phyloP scores from a whole-genome alignment of 768 basidiomycete genomes.

The Mrakia gelida region DNA sequence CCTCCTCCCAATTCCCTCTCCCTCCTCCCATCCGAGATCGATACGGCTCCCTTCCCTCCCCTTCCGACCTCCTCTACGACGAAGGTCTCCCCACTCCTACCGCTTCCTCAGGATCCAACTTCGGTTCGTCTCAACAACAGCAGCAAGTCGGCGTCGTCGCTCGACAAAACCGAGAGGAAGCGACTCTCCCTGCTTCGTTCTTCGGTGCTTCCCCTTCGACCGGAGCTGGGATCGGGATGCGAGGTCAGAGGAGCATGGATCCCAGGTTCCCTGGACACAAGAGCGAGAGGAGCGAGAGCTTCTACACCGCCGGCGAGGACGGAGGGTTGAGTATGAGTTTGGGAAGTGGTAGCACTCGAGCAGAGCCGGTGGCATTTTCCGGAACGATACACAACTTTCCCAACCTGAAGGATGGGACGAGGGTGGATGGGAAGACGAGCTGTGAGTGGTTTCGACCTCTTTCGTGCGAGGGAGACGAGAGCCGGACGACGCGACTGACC shows the following conservation, averaged over 20 bases:
- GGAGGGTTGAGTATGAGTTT: neutral
- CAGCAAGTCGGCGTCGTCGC: neutral
- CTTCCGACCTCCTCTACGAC: neutral
- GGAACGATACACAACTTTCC: neutral
- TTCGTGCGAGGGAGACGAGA: too few species aligned
- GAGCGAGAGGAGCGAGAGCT: neutral
- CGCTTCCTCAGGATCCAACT: neutral
- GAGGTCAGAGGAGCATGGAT: neutral
- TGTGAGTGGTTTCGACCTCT: neutral
- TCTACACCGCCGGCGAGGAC: neutral
- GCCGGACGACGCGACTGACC: neutral
- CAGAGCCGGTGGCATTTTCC: neutral
- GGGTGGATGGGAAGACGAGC: constrained; percentile 16
- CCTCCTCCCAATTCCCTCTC: neutral
- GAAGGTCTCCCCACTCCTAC: neutral
- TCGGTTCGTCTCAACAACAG: neutral
- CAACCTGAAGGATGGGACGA: neutral
- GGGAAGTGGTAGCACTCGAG: neutral
- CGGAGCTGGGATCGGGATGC: neutral
- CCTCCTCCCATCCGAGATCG: neutral
- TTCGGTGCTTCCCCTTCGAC: neutral
- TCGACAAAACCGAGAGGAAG: neutral
- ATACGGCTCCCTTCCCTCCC: neutral
- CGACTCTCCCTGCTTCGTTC: neutral
- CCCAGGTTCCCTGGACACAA: neutral